Evolutionary conservation across 2,329 filamentous ascomycete species (phyloP), one percentile per base, ranked within the genome.

Genomic region (Periconia sp.): DNA sequence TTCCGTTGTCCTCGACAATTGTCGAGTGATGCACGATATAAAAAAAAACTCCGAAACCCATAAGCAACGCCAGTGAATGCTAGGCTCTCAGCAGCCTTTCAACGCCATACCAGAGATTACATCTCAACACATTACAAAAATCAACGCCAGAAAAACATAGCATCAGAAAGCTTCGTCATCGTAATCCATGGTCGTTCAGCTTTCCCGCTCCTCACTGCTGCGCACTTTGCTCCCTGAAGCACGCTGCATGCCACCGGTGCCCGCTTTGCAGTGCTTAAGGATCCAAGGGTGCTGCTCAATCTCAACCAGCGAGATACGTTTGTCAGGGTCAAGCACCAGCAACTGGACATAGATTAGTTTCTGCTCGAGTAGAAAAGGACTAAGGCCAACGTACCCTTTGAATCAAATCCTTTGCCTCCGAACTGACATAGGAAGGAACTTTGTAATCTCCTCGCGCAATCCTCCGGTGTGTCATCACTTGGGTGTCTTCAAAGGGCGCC

Each of bases 221-320:
- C 65, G 59, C 44, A 62, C 60, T 53, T 70, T 71, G 48, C 57
- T 62, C 1, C 60, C 66, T 1, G 68, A 69, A 6, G 51, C 60
- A 44, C 70, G 69, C 3, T 72, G 58, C 45, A 66, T 71, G 7
- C 70, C 72, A 37, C 73, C 59, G 45, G 70, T 60, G 53, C 71
- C 68, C 42, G 61, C 63, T 42, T 88, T 82, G 73, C 93, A 97
- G 75, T 97, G 91, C 81, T 97, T 97, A 63, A 97, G 74, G 66
- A 99, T 96, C 94, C 94, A 99, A 17, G 94, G 93, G 73, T 97
- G 94, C 49, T 82, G 82, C 74, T 93, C 88, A 37, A 97, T 89
- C 54, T 96, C 88, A 15, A 96, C 92, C 11, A 99, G 84, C 3
- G 92, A 85, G 64, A 99, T 90, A 60, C 94, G 83, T 81, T 96